These are phyloP conservation scores for Candida glucosophila DNA, from an alignment of 1,139 yeast species.

Conservation along the genomic window DNA sequence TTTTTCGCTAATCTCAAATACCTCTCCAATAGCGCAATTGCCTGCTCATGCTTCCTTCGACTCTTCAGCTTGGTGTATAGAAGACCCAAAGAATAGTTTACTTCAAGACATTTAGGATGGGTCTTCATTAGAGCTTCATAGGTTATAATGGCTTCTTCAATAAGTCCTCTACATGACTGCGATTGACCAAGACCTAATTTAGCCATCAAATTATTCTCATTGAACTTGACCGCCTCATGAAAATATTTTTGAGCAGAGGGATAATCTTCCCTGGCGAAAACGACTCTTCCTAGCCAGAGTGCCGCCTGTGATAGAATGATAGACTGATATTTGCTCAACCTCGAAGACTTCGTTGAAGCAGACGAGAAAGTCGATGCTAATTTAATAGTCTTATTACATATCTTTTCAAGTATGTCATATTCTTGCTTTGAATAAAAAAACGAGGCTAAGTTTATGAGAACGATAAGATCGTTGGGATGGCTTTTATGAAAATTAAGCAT, in stretches of 20 bases:
- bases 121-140: conserved; percentile 67
- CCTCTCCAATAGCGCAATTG: conserved; percentile 62
- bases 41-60: conserved; percentile 33
- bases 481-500: conserved; percentile 20
- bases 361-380: conserved; percentile 16
- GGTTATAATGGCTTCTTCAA: conserved; percentile 79
- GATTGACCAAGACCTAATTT: conserved; percentile 83
- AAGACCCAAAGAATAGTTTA: conserved; percentile 66
- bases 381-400: conserved; percentile 44
- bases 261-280: conserved; percentile 50
- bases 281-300: conserved; percentile 81
- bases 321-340: conserved; percentile 20
- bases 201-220: conserved; percentile 58
- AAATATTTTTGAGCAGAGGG: conserved; percentile 65
- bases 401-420: conserved; percentile 46
- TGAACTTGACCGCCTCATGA: conserved; percentile 59
- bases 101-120: conserved; percentile 67
- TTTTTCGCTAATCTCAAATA: conserved; percentile 55
- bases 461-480: conserved; percentile 25
- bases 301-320: conserved; percentile 64
- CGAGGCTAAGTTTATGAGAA: conserved; percentile 37
- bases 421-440: conserved; percentile 57
- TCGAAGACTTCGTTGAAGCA: conserved; percentile 10
- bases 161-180: conserved; percentile 62
- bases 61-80: conserved; percentile 50